Evolutionary conservation across 2,329 filamentous ascomycete genomes (phyloP), one percentile per base, ranked within the genome.

Genomic region (Phoma herbarum): DNA sequence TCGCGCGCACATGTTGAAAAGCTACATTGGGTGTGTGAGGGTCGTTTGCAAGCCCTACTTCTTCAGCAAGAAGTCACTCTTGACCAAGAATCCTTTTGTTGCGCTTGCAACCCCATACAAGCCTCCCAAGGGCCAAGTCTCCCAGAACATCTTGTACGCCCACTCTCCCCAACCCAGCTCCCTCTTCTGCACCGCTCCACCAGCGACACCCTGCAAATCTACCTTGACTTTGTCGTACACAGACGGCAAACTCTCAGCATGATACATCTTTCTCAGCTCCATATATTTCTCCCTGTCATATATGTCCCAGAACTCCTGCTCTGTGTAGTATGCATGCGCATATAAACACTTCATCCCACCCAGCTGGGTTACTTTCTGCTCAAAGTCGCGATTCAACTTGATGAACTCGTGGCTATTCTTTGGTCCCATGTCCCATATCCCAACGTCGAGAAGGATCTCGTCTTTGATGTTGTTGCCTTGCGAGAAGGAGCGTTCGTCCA

Each of bases 281-380:
- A 88, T 83, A 74, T 92, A 92, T 83, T 83, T 87, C 22, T 75
- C 72, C 46, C 80, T 76, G 50, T 86, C 81, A 73, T 91, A 91
- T 51, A 88, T 82, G 26, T 78, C 71, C 88, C 89, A 91, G 73
- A 91, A 92, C 72, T 90, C 86, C 1, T 83, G 78, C 72, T 90
- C 85, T 18, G 85, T 84, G 75, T 95, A 96, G 79, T 93, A 96
- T 0, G 91, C 90, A 72, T 94, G 90, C 4, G 92, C 92, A 77
- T 96, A 96, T 20, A 96, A 81, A 88, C 91, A 96, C 80, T 96
- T 96, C 82, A 90, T 87, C 9, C 92, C 92, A 29, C 88, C 87
- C 1, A 96, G 83, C 66, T 87, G 82, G 45, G 82, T 80, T 1
- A 94, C 84, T 71, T 90, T 90, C 26, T 81, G 79, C 78, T 96